phyloP scores from a whole-genome alignment of 495 filamentous ascomycete species.

The Aspergillus bertholletiae region DNA sequence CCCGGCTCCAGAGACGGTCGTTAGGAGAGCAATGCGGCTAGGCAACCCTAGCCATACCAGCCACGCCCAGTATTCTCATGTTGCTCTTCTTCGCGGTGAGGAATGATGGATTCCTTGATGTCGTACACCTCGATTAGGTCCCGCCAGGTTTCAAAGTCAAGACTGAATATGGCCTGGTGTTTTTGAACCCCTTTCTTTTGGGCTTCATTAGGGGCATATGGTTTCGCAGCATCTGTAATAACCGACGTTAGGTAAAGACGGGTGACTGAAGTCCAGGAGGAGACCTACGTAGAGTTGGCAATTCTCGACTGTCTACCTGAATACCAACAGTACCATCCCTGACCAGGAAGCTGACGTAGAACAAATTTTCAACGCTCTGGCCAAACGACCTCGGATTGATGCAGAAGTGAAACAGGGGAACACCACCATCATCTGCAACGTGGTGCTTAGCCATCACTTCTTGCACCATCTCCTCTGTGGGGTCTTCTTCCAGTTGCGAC shows the following conservation, averaged over 20 bases:
- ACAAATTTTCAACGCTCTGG: slow-evolving; percentile 95
- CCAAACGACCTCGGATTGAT: slow-evolving; percentile 88
- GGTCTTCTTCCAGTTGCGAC: slow-evolving; percentile 28
- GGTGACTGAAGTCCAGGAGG: not conserved
- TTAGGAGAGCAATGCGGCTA: not conserved
- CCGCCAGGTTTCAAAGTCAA: slow-evolving; percentile 81
- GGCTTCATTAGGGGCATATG: slow-evolving; percentile 41
- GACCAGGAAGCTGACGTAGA: slow-evolving; percentile 93
- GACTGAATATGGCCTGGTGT: slow-evolving; percentile 78
- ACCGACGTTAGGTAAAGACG: slow-evolving; percentile 22
- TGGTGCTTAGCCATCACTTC: slow-evolving; percentile 51
- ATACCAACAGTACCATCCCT: slow-evolving; percentile 76
- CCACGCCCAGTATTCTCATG: slow-evolving; percentile 55
- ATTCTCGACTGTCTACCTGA: slow-evolving; percentile 54
- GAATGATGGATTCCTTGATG: slow-evolving; percentile 76
- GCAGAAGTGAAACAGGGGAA: slow-evolving; percentile 77
- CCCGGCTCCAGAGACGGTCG: not conserved
- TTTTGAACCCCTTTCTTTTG: slow-evolving; percentile 52
- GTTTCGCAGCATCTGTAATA: slow-evolving; percentile 32
- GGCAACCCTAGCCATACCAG: slow-evolving; percentile 66
- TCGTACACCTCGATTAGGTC: slow-evolving; percentile 69
- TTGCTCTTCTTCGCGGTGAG: slow-evolving; percentile 62
- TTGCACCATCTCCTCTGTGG: slow-evolving; percentile 30
- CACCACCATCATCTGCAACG: slow-evolving; percentile 58
- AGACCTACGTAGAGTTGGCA: slow-evolving; percentile 72